Conservation (phyloP, 257 asterid genomes). For the Gentiana straminea region DNA sequence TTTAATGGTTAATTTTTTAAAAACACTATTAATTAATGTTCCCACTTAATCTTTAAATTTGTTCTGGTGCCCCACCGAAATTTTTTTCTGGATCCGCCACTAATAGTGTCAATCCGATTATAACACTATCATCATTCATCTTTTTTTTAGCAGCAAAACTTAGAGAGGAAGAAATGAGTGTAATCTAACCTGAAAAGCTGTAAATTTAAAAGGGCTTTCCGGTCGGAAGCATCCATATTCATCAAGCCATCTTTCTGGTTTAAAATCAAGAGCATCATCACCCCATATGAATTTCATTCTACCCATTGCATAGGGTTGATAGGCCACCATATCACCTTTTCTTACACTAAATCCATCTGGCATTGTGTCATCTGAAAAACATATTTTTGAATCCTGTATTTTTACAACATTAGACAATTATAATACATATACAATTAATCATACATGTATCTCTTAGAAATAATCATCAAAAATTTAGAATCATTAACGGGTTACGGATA, state of each 20-base stretch:
- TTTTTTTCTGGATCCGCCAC: too few relatives aligned
- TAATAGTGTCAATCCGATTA: too few relatives aligned
- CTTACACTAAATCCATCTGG: constrained; percentile 44
- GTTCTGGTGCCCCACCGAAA: too few relatives aligned
- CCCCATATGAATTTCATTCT: constrained; percentile 55
- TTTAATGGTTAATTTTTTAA: too few relatives aligned
- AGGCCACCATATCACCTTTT: constrained; percentile 46
- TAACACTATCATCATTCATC: background rate
- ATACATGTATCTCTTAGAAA: too few relatives aligned
- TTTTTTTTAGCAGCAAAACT: background rate
- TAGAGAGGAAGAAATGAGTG: background rate
- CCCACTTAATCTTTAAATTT: too few relatives aligned
- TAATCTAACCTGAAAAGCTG: constrained; percentile 41
- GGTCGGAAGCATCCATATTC: constrained; percentile 29
- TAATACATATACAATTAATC: background rate
- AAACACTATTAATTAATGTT: too few relatives aligned
- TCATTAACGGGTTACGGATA: too few relatives aligned
- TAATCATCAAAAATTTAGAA: too few relatives aligned
- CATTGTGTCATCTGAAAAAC: constrained; percentile 36
- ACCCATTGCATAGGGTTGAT: constrained; percentile 61
- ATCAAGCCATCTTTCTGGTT: constrained; percentile 55
- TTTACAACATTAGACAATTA: background rate
- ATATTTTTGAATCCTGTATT: constrained; percentile 39
- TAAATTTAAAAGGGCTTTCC: constrained; percentile 46
- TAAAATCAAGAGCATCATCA: constrained; percentile 39